Conservation (phyloP, 768 basidiomycete genomes). For the Suillus placidus region DNA sequence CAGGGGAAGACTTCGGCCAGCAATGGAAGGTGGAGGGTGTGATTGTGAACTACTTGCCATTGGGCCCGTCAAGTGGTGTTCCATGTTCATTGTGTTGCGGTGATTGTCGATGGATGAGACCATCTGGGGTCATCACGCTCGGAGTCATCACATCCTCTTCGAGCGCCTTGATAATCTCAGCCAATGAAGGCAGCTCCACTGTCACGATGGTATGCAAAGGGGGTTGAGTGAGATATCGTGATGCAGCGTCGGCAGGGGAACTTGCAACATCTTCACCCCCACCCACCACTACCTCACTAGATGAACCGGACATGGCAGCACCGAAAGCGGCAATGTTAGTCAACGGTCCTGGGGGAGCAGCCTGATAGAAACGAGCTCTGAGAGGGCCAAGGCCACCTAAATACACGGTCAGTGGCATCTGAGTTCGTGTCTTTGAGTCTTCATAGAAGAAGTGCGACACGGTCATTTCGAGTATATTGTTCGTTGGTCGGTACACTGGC, state of each 20-base stretch:
- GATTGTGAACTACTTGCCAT: constrained; percentile 25
- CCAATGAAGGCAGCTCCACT: constrained; percentile 80
- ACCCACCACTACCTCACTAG: constrained; percentile 30
- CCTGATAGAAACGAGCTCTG: constrained; percentile 73
- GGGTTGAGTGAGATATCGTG: constrained; percentile 55
- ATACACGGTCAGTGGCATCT: constrained; percentile 83
- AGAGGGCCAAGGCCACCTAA: constrained; percentile 90
- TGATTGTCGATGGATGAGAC: constrained; percentile 19
- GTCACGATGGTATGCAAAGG: constrained; percentile 79
- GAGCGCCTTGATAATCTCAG: constrained; percentile 76
- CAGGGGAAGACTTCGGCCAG: constrained; percentile 73
- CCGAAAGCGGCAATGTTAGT: constrained; percentile 65
- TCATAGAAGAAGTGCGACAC: constrained; percentile 89
- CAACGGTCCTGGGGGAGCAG: constrained; percentile 67
- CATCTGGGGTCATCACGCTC: constrained; percentile 37
- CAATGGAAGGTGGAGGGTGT: constrained; percentile 51
- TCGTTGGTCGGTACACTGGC: constrained; percentile 70
- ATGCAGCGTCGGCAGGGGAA: constrained; percentile 23
- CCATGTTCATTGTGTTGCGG: constrained; percentile 40
- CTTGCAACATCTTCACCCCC: constrained; percentile 25
- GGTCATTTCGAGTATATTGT: constrained; percentile 79
- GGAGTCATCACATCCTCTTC: constrained; percentile 66
- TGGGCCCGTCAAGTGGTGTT: constrained; percentile 31
- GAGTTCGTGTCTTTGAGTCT: constrained; percentile 62
- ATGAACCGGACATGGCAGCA: constrained; percentile 45